Percentiles rank a stretch among this genome's conserved stretches.
These are phyloP conservation scores for Fusarium guadeloupense DNA, from an alignment of 2,329 filamentous ascomycete species.

Conservation along the genomic window DNA sequence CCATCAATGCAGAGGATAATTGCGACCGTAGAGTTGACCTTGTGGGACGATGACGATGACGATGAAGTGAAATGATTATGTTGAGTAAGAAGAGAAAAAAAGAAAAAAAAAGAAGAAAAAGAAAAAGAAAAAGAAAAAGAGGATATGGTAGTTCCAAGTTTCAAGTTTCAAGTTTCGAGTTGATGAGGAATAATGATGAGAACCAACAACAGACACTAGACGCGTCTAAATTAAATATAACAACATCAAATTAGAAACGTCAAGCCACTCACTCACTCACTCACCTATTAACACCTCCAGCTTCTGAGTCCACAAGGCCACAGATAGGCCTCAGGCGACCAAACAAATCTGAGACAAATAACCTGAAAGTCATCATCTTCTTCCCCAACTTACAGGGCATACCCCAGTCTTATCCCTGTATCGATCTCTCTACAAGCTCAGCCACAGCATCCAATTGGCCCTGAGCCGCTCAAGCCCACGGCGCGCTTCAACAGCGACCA, in stretches of 20 bases:
- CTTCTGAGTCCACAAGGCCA: conserved; percentile 26
- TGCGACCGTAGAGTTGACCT: conserved; percentile 23
- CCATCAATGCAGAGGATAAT: conserved; percentile 25
- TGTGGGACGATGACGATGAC: conserved; percentile 29
- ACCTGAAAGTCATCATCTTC: not conserved
- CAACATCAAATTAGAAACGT: not conserved
- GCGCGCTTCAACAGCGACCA: conserved; percentile 38
- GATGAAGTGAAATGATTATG: not conserved
- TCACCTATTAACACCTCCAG: too few species aligned
- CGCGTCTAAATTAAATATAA: conserved; percentile 11
- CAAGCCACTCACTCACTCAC: too few species aligned
- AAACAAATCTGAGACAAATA: conserved; percentile 18
- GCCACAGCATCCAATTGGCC: conserved; percentile 35
- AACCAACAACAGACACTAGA: not conserved
- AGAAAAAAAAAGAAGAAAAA: too few species aligned
- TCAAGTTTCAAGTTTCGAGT: not conserved
- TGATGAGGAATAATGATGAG: not conserved
- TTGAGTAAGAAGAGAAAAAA: not conserved
- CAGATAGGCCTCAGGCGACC: conserved; percentile 27
- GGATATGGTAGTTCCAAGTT: conserved; percentile 17
- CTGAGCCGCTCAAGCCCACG: not conserved
- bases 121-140: conserved; percentile 1
- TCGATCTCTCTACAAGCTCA: conserved; percentile 3
- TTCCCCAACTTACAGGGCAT: not conserved
- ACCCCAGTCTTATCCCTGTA: conserved; percentile 26